Evolutionary conservation across 768 basidiomycete genomes (phyloP).

Genomic region (Ramaria sp.): DNA sequence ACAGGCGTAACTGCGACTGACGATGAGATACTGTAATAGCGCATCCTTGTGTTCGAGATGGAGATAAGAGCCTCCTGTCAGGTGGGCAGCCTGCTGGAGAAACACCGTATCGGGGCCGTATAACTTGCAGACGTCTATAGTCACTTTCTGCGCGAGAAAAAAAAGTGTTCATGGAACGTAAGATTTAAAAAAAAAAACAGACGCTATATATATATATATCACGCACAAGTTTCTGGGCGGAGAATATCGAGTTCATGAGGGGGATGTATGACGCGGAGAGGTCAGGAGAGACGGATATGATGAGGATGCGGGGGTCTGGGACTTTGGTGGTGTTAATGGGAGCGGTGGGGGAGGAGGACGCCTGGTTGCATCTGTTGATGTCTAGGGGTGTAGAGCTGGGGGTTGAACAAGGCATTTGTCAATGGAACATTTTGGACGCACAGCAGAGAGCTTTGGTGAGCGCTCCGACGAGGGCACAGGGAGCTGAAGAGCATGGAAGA

Average conservation of each 20-base stretch:
- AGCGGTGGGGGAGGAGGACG: slow-evolving; percentile 17
- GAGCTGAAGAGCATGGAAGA: slow-evolving; percentile 25
- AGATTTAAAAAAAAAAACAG: too few relatives aligned
- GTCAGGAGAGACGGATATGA: slow-evolving; percentile 90
- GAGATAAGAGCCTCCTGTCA: slow-evolving; percentile 92
- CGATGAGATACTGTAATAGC: slow-evolving; percentile 86
- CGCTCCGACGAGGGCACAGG: slow-evolving; percentile 74
- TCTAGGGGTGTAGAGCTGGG: slow-evolving; percentile 40
- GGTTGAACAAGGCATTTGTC: slow-evolving; percentile 21
- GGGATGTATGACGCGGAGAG: slow-evolving; percentile 88
- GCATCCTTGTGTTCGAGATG: slow-evolving; percentile 71
- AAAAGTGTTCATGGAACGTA: too few relatives aligned
- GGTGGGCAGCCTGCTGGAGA: slow-evolving; percentile 91
- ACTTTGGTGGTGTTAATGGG: slow-evolving; percentile 17
- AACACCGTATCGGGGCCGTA: slow-evolving; percentile 87
- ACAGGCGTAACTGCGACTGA: slow-evolving; percentile 21
- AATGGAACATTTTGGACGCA: slow-evolving; percentile 26
- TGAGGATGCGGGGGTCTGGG: slow-evolving; percentile 48
- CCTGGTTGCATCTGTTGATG: slow-evolving; percentile 46
- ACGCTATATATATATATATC: neutral
- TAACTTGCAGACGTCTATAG: slow-evolving; percentile 92
- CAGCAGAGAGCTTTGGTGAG: slow-evolving; percentile 90
- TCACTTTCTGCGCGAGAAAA: slow-evolving; percentile 80
- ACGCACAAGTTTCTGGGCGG: slow-evolving; percentile 89
- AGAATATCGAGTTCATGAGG: slow-evolving; percentile 98